These are phyloP conservation scores for Rhodosporidiobolus sp. DNA, from an alignment of 768 basidiomycete genomes.

Conservation along the genomic window DNA sequence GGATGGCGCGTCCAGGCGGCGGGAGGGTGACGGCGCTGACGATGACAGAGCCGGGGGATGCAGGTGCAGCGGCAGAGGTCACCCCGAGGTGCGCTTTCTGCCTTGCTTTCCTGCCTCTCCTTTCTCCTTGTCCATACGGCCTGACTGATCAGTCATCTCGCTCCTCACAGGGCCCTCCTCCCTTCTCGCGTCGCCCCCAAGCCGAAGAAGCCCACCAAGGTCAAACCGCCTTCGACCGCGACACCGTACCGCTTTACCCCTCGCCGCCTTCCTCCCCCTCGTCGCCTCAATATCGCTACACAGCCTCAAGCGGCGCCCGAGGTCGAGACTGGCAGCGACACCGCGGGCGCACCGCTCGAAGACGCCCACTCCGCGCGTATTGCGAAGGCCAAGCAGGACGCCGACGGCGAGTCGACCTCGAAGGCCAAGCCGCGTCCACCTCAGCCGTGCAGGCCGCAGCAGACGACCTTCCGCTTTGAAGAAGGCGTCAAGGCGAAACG, in stretches of 20 bases:
- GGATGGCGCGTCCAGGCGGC: background rate
- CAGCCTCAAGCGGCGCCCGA: too few species aligned
- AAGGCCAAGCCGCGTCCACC: background rate
- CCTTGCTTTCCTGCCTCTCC: background rate
- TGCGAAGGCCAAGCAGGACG: background rate
- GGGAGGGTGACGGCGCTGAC: background rate
- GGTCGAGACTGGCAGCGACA: too few species aligned
- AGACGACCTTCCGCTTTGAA: constrained; percentile 15
- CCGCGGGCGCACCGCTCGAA: too few species aligned
- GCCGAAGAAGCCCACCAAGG: background rate
- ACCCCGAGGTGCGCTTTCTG: background rate
- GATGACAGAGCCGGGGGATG: background rate
- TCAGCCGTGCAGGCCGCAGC: background rate
- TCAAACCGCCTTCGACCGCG: background rate
- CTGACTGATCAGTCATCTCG: background rate
- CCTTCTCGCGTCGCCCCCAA: background rate
- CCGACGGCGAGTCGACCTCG: background rate
- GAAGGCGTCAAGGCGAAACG: constrained; percentile 5
- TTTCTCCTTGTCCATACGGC: background rate
- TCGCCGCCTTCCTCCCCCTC: background rate
- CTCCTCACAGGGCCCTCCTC: background rate
- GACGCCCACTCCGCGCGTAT: too few species aligned
- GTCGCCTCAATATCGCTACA: background rate
- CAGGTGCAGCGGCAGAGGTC: background rate
- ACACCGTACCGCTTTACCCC: background rate